Evolutionary conservation across 305 asterid species (phyloP), one percentile per base, ranked within the genome.

Genomic region (Solanum hybrid): DNA sequence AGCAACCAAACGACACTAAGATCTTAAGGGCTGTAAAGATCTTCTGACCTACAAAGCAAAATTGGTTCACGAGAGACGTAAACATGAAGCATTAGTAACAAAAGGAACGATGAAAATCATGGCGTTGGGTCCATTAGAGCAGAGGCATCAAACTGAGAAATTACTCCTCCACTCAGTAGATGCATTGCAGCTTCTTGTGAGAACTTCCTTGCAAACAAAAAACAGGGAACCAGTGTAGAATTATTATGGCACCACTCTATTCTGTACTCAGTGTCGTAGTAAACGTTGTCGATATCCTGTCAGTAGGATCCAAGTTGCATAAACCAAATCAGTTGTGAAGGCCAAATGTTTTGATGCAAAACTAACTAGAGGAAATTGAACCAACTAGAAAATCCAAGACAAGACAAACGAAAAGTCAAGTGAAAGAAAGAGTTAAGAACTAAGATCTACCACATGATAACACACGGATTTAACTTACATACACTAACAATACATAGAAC

Each of bases 191-290:
- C 99, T 87, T 96, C 98, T 92, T 87, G 92, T 79, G 99, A 95
- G 91, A 97, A 96, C 83, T 97, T 97, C 92, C 98, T 93, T 14
- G 95, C 98, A 77, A 97, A 97, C 86, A 97, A 89, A 86, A 95
- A 97, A 90, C 99, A 97, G 11, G 96, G 93, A 35, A 92, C 96
- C 8, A 89, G 91, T 16, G 95, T 94, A 10, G 95, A 93, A 88
- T 97, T 97, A 73, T 93, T 95, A 61, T 94, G 92, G 96, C 99
- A 97, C 99, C 98, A 96, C 93, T 97, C 98, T 16, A 95, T 95
- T 94, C 99, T 92, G 91, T 89, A 94, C 93, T 97, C 99, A 11
- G 98, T 93, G 79, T 94, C 96, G 75, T 96, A 97, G 94, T 94
- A 95, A 90, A 97, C 93, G 57, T 96, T 94, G 93, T 94, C 91